Base-by-base conservation (phyloP, 108 stramenopile genomes). In the Cyclotella sp. region DNA sequence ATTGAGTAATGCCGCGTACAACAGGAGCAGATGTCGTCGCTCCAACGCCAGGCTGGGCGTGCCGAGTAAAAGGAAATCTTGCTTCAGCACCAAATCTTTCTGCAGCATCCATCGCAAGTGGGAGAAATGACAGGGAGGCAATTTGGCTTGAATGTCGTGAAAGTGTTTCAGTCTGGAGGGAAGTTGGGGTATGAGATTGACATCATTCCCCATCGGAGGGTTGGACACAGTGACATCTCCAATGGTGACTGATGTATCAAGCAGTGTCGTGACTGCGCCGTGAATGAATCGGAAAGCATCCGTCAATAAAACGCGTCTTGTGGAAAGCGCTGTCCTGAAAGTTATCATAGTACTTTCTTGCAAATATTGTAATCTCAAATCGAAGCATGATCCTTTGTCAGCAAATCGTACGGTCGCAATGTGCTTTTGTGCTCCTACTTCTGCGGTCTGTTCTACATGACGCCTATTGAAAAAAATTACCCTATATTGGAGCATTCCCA, bases 81-180 rank as follows among this genome's bases (percentile, higher is more conserved):
- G 96, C 22, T 70, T 52, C 44, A 95, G 63, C 9, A 77, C 42
- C 14, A 83, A 69, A 77, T 97, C 94, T 82, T 97, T 97, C 61
- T 90, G 86, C 72, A 89, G 65, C 92, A 97, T 92, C 94, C 94
- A 97, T 49, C 84, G 83, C 66, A 97, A 82, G 72, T 93, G 91
- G 15, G 82, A 77, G 10, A 83, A n/a, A 51, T 83, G 72, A 46
- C 82, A 83, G 13, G 76, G 76, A 14, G 82, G 82, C 9, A 83
- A 10, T 52, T 19, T 52, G 26, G 67, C 30, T 10, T 4, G 21
- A 9, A 68, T 10, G 3, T 51, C 28, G 30, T 30, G 51, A 34
- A 49, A 53, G 28, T 29, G 14, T 52, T 47, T 3, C 21, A 68
- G 42, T 39, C 51, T 1, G 21, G 67, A 68, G 14, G 67, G 67